A percentile compares a stretch with the other conserved stretches of the same genome.
Conservation (phyloP, 805 yeast species). For the Osmozyma mogii region DNA sequence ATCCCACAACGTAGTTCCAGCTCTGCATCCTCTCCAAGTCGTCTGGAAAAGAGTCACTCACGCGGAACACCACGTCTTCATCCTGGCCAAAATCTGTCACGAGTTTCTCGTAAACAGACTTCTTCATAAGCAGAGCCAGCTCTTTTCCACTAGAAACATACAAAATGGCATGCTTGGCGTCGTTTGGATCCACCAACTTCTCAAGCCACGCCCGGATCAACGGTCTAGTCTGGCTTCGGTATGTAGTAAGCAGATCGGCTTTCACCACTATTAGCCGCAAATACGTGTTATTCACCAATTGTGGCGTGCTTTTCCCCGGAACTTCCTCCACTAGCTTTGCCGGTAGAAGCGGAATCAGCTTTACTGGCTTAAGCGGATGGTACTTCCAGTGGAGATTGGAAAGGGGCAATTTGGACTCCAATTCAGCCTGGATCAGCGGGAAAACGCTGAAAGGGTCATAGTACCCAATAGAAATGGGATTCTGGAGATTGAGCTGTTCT, state of each 20-base stretch:
- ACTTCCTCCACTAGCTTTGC: slow-evolving; percentile 52
- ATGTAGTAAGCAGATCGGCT: slow-evolving; percentile 61
- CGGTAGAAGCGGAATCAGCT: slow-evolving; percentile 55
- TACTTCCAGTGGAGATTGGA: slow-evolving; percentile 65
- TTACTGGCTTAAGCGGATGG: slow-evolving; percentile 41
- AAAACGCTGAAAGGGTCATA: slow-evolving; percentile 69
- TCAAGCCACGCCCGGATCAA: slow-evolving; percentile 75
- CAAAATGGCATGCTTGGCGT: slow-evolving; percentile 56
- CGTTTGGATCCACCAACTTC: slow-evolving; percentile 25
- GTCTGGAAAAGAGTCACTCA: slow-evolving; percentile 28
- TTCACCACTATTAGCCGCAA: slow-evolving; percentile 62
- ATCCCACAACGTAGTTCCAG: slow-evolving; percentile 40
- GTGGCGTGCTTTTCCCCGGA: slow-evolving; percentile 27
- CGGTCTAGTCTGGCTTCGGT: slow-evolving; percentile 75
- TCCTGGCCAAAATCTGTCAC: slow-evolving; percentile 42
- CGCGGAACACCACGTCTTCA: slow-evolving; percentile 26
- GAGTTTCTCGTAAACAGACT: slow-evolving; percentile 47
- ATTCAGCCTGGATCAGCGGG: slow-evolving; percentile 33
- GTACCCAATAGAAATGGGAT: slow-evolving; percentile 40
- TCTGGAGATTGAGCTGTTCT: slow-evolving; percentile 9
- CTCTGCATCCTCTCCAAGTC: slow-evolving; percentile 37
- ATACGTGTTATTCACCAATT: slow-evolving; percentile 37
- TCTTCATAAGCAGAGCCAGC: slow-evolving; percentile 32
- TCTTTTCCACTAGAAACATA: slow-evolving; percentile 34
- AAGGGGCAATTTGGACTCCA: slow-evolving; percentile 44